Evolutionary conservation across 345 rosid species (phyloP), one percentile per base, ranked within the genome.

Genomic region (Noccaea caerulescens): DNA sequence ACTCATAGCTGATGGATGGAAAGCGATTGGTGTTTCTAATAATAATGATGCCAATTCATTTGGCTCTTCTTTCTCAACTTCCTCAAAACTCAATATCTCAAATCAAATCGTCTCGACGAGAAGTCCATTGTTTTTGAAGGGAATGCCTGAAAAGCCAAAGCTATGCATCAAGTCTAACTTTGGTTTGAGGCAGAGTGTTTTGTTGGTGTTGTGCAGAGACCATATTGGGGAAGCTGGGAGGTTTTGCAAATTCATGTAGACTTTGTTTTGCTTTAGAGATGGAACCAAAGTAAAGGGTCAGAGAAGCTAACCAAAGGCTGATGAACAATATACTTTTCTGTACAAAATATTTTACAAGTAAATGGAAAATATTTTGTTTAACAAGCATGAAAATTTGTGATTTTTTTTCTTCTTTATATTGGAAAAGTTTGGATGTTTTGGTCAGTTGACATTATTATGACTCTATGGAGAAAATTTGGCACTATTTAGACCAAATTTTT

Each of bases 1-100:
- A 80, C 91, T 89, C 34, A 79, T 89, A 66, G 86, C 87, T 23
- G 91, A 93, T 63, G 90, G 88, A 10, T 93, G 98, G 98, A 83
- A 64, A 25, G 77, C 84, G 49, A 82, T 93, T 49, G 95, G 98
- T 65, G 68, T 93, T 36, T 53, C 66, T 51, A 75, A 59, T 6
- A 72, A 3, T 20, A 16, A 55, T 12, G 95, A 87, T 72, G 84
- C 85, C 63, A 69, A 76, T 68, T 86, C 93, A 72, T 63, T 88
- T n/a, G 18, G 69, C 8, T 67, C 56, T 30, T 62, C 72, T 51
- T 42, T 69, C 44, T 79, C 73, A 63, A 37, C 49, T 16, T 71
- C 66, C 30, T 52, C 77, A 12, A 79, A 72, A 20, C 45, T 43
- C 44, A 77, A 44, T 51, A 72, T 53, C 34, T 78, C 72, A 4